Percentiles rank a stretch among this genome's conserved stretches.
Evolutionary conservation across 2,329 filamentous ascomycete genomes (phyloP).

Genomic region (Drechslera avenae): DNA sequence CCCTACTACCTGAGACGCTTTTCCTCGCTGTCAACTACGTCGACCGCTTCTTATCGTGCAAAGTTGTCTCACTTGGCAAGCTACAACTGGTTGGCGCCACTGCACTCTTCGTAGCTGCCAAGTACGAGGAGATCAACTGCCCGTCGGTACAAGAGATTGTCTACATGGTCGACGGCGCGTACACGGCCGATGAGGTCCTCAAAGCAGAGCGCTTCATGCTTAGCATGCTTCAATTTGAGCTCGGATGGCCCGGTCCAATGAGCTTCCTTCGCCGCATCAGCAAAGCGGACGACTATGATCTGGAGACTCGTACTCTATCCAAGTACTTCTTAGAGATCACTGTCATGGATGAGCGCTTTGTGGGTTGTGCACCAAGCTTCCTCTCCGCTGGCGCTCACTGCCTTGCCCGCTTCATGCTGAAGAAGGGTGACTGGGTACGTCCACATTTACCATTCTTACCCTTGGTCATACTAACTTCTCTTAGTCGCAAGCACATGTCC

Average conservation of each 20-base stretch:
- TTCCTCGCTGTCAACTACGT: slow-evolving; percentile 97
- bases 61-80: slow-evolving; percentile 93
- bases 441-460: not conserved
- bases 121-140: slow-evolving; percentile 99
- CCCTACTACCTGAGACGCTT: slow-evolving; percentile 87
- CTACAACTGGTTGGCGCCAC: slow-evolving; percentile 95
- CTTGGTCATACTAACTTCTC: slow-evolving; percentile 43
- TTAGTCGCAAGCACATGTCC: slow-evolving; percentile 79
- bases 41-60: slow-evolving; percentile 91
- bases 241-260: slow-evolving; percentile 99
- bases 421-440: slow-evolving; percentile 91
- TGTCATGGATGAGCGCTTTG: slow-evolving; percentile 97
- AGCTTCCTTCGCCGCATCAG: slow-evolving; percentile 95
- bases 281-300: slow-evolving; percentile 97
- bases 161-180: slow-evolving; percentile 96
- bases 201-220: slow-evolving; percentile 99
- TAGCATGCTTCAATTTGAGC: slow-evolving; percentile 91
- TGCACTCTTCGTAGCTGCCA: slow-evolving; percentile 92
- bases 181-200: slow-evolving; percentile 86
- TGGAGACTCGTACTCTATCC: slow-evolving; percentile 91
- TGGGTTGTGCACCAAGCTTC: slow-evolving; percentile 88
- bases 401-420: slow-evolving; percentile 82
- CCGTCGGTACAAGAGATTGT: slow-evolving; percentile 94
- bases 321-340: slow-evolving; percentile 98
- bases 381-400: slow-evolving; percentile 91